Conservation (phyloP, 1,284 basidiomycete genomes). For the Sporisorium graminicola region DNA sequence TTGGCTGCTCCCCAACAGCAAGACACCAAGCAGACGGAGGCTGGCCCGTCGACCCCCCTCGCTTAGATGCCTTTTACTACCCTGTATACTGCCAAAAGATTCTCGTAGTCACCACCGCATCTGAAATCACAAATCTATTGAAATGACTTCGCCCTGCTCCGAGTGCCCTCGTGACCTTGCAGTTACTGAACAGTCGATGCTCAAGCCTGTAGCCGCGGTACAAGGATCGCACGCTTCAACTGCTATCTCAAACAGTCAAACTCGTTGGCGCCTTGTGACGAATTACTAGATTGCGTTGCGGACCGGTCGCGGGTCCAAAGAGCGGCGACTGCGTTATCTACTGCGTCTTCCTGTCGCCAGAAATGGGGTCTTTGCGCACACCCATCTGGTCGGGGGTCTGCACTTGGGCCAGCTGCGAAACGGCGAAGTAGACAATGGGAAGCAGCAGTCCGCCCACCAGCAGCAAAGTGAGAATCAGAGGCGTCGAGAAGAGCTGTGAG, state of each 20-base stretch:
- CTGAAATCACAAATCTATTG: background rate
- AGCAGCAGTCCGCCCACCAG: constrained; percentile 43
- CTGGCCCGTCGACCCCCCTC: constrained; percentile 10
- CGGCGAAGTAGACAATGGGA: constrained; percentile 50
- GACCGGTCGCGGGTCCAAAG: background rate
- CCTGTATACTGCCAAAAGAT: background rate
- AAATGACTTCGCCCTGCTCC: background rate
- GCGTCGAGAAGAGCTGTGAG: constrained; percentile 50
- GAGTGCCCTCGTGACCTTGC: background rate
- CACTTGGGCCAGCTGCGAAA: constrained; percentile 47
- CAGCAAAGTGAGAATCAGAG: constrained; percentile 37
- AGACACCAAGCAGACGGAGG: constrained; percentile 8
- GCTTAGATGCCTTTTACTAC: background rate
- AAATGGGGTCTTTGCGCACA: constrained; percentile 49
- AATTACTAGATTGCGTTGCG: constrained; percentile 1
- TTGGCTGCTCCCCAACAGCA: background rate
- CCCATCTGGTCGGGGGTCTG: constrained; percentile 56
- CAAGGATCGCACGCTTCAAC: background rate
- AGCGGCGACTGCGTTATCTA: constrained; percentile 22
- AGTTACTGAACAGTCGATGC: too few relatives aligned
- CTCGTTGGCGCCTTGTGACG: background rate
- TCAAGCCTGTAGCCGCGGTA: background rate
- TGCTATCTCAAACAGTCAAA: background rate
- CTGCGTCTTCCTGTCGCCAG: constrained; percentile 50
- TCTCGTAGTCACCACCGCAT: background rate